Percentiles rank a stretch among this genome's conserved stretches.
These are phyloP conservation scores for Vicia sativa DNA, from an alignment of 306 rosid genomes.

Conservation along the genomic window DNA sequence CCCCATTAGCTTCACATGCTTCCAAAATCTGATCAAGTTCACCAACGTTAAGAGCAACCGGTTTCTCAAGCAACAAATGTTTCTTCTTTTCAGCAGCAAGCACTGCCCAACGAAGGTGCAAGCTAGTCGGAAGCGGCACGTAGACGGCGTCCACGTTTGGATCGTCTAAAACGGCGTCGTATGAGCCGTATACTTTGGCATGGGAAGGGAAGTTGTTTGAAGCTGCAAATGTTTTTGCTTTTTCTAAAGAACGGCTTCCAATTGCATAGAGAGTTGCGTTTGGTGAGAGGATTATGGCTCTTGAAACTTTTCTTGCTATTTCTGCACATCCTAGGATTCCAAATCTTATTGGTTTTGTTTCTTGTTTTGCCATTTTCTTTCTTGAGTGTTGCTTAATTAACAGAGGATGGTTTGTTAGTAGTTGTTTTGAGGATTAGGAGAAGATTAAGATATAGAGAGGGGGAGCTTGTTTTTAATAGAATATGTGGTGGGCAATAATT, in stretches of 20 bases:
- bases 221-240: conserved; percentile 60
- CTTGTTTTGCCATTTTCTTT: conserved; percentile 30
- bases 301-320: conserved; percentile 62
- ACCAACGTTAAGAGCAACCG: conserved; percentile 64
- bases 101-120: conserved; percentile 73
- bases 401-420: too few relatives aligned
- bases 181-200: conserved; percentile 68
- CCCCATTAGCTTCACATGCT: conserved; percentile 68
- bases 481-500: too few relatives aligned
- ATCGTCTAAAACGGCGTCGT: conserved; percentile 71
- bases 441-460: too few relatives aligned
- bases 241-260: conserved; percentile 70
- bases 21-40: conserved; percentile 64
- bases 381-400: too few relatives aligned
- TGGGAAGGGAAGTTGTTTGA: conserved; percentile 56
- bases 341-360: conserved; percentile 46
- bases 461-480: too few relatives aligned
- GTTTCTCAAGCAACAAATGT: conserved; percentile 79
- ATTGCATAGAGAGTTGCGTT: conserved; percentile 60
- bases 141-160: conserved; percentile 71
- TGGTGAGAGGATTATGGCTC: conserved; percentile 66
- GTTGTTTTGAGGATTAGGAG: too few relatives aligned
- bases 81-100: conserved; percentile 77
- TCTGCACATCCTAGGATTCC: conserved; percentile 83
- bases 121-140: conserved; percentile 71